Conservation (phyloP, 441 rosid species). For the Corymbia calophylla region DNA sequence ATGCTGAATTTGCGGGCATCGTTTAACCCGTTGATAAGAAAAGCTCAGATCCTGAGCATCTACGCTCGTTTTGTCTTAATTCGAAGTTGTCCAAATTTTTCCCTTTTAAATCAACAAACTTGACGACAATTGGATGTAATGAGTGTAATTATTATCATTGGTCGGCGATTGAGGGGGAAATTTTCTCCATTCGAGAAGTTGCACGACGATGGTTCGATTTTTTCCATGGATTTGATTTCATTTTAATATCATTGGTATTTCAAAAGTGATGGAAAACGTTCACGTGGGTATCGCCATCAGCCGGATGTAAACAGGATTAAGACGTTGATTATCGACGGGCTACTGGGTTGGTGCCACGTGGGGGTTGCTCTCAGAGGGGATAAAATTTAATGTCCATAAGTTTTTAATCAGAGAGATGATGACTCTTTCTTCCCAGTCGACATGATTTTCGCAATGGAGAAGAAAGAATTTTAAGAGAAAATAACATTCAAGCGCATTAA, state of each 20-base stretch:
- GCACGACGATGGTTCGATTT: not conserved
- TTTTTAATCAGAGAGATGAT: not conserved
- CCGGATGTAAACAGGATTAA: not conserved
- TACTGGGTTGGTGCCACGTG: not conserved
- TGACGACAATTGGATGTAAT: not conserved
- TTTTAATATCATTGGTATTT: not conserved
- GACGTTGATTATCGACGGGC: not conserved
- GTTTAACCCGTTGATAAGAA: not conserved
- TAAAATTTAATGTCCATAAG: not conserved
- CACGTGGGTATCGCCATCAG: not conserved
- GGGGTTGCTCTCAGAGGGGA: not conserved
- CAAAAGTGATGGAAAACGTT: not conserved
- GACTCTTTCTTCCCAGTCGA: not conserved
- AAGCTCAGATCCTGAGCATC: not conserved
- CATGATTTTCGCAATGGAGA: not conserved
- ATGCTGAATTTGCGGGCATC: not conserved
- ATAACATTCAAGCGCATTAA: not conserved
- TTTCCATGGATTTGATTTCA: not conserved
- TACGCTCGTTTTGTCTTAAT: not conserved
- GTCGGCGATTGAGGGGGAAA: not conserved
- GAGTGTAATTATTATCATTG: not conserved
- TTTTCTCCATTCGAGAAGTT: not conserved
- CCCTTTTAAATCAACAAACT: not conserved
- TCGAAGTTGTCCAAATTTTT: not conserved
- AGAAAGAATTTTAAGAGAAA: not conserved